phyloP scores from a whole-genome alignment of 208 protist genomes.

The Leishmania turanica region DNA sequence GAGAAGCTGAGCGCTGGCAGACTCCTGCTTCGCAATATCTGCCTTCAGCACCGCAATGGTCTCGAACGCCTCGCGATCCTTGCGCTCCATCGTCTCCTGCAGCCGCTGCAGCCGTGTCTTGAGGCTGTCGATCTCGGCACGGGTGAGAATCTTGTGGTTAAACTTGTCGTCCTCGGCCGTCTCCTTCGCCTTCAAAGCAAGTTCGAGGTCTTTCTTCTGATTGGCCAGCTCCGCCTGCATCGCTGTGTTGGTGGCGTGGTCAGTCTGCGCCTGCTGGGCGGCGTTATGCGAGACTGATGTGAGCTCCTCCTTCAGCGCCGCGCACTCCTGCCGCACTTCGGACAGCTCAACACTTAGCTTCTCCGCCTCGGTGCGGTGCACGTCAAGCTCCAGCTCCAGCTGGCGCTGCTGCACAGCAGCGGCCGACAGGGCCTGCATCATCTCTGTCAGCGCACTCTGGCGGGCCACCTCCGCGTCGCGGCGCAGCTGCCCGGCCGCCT shows the following conservation, averaged over 20 bases:
- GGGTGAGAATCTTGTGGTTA: conserved; percentile 61
- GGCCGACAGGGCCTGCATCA: conserved; percentile 49
- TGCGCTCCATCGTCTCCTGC: conserved; percentile 77
- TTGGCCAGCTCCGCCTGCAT: conserved; percentile 80
- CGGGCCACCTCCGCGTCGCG: conserved; percentile 45
- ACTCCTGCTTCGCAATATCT: conserved; percentile 47
- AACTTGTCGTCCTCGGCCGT: conserved; percentile 58
- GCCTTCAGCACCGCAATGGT: conserved; percentile 69
- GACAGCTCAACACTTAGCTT: conserved; percentile 55
- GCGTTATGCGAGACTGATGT: conserved; percentile 45
- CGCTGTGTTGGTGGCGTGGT: conserved; percentile 69
- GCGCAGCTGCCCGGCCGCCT: conserved; percentile 51
- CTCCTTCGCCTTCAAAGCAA: conserved; percentile 52
- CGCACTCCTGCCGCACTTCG: conserved; percentile 35
- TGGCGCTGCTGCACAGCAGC: conserved; percentile 69
- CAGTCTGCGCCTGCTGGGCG: conserved; percentile 69
- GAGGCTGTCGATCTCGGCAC: conserved; percentile 82
- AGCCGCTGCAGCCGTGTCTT: conserved; percentile 70
- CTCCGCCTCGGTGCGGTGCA: conserved; percentile 70
- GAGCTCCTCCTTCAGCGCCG: conserved; percentile 30
- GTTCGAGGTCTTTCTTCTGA: conserved; percentile 63
- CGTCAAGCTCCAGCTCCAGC: conserved; percentile 74
- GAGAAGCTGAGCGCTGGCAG: conserved; percentile 34
- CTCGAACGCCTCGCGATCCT: conserved; percentile 76
- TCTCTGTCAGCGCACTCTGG: conserved; percentile 43